Base-by-base conservation (phyloP, 2,329 filamentous ascomycete species). In the Sporothrix euskadiensis region DNA sequence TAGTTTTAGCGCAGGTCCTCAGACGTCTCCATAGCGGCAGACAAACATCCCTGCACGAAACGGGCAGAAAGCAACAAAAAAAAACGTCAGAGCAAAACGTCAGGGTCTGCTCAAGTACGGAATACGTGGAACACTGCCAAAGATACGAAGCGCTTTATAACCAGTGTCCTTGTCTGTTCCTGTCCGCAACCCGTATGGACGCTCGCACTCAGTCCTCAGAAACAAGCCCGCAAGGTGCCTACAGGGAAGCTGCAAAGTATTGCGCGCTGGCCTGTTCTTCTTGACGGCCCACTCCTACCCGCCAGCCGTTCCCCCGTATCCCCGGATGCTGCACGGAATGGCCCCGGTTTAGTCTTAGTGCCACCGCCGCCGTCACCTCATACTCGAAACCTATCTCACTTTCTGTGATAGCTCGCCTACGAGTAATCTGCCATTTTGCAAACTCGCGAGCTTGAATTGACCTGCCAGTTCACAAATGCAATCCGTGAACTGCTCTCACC, bases 241-340 rank as follows among this genome's bases (percentile, higher is more conserved):
- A 9, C 63, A 9, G 41, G 9, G 8, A 19, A 49, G n/a, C 8
- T 22, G 14, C 52, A 49, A 12, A 49, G 10, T 16, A n/a, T 19
- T 56, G 4, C 61, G 41, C 12, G 2, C 44, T 68, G 44, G 44
- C 44, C 44, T 52, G 41, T 10, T 30, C 9, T 44, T 52, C 26
- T 47, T 35, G 3, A 49, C 65, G 65, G 71, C 71, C 71, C 65
- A 69, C 65, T 73, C 65, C 47, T 57, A 54, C 57, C 72, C 57
- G 57, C 47, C 72, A 73, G 44, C 56, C 70, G 70, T 66, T 74
- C 54, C 70, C 73, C 70, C 73, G 73, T 74, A 70, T 70, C 70
- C 73, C 70, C 73, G 73, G 73, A 74, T 52, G 70, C 47, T 72
- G 56, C 57, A 66, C 65, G 70, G 54, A 22, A 56, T 63, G 47